phyloP scores from a whole-genome alignment of 768 basidiomycete genomes.

The Leccinum aurantiacum region DNA sequence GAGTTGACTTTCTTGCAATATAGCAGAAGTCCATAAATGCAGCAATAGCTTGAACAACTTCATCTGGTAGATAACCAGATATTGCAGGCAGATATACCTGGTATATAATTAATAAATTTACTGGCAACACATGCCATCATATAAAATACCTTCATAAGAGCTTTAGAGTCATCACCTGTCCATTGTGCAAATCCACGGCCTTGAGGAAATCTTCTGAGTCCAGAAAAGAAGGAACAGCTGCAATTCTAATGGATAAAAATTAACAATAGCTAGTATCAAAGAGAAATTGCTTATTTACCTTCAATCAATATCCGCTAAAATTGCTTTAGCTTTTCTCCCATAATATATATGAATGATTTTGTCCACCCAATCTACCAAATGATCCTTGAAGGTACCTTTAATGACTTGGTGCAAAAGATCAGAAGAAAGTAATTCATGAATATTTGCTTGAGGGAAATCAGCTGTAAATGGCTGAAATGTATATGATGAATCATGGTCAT shows the following conservation, averaged over 20 bases:
- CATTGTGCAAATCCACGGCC: conserved; percentile 1
- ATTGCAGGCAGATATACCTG: not conserved
- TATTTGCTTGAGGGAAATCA: not conserved
- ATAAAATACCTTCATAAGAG: not conserved
- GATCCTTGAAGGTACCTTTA: not conserved
- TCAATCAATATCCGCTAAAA: not conserved
- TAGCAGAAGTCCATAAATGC: not conserved
- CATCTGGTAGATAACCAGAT: not conserved
- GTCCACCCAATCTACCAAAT: not conserved
- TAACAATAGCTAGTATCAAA: too few species aligned
- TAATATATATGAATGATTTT: not conserved
- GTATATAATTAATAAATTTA: not conserved
- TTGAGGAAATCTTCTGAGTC: not conserved
- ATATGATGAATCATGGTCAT: not conserved
- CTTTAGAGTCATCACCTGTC: conserved; percentile 6
- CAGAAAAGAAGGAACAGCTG: not conserved
- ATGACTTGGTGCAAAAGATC: not conserved
- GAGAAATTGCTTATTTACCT: not conserved
- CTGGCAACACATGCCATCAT: not conserved
- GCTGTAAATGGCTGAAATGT: not conserved
- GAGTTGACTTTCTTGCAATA: not conserved
- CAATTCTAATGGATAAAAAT: not conserved
- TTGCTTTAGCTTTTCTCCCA: not conserved
- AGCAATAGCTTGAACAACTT: not conserved
- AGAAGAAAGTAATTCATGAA: not conserved